phyloP scores from a whole-genome alignment of 352 stramenopile species.

The Pseudoperonospora humuli region DNA sequence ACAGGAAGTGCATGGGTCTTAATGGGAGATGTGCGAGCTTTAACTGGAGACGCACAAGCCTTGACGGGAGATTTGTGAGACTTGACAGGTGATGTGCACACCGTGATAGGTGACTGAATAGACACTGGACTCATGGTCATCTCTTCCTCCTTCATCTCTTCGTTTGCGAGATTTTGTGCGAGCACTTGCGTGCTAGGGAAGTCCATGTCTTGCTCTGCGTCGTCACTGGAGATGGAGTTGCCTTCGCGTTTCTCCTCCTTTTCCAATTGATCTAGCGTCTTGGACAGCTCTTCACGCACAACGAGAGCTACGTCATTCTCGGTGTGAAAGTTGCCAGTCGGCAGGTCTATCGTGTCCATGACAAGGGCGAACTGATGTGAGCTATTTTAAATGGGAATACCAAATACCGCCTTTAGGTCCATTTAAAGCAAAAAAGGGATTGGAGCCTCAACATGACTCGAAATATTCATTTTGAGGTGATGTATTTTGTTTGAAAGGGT shows the following conservation, averaged over 20 bases:
- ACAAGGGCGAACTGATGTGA: neutral
- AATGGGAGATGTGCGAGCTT: constrained; percentile 2
- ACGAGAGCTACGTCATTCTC: neutral
- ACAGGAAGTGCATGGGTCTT: constrained; percentile 5
- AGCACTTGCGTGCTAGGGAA: constrained; percentile 39
- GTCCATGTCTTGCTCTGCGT: constrained; percentile 24
- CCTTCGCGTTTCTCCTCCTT: constrained; percentile 21
- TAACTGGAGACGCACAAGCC: constrained; percentile 1
- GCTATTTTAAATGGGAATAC: too few species aligned
- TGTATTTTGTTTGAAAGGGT: too few species aligned
- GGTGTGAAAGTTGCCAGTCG: constrained; percentile 3
- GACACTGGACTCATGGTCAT: constrained; percentile 2
- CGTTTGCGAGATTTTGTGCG: constrained; percentile 12
- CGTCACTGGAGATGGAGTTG: constrained; percentile 11
- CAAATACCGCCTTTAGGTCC: too few species aligned
- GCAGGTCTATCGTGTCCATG: constrained; percentile 21
- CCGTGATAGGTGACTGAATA: constrained; percentile 4
- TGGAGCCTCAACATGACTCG: too few species aligned
- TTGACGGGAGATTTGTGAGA: constrained; percentile 8
- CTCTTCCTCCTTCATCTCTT: constrained; percentile 5
- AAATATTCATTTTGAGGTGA: too few species aligned
- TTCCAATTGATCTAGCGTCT: neutral
- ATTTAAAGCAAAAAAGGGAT: too few species aligned
- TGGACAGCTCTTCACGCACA: neutral
- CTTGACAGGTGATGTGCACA: constrained; percentile 5